Evolutionary conservation across 164 flowering plant species (phyloP), one percentile per base, ranked within the genome.

Genomic region (Amborella trichopoda): DNA sequence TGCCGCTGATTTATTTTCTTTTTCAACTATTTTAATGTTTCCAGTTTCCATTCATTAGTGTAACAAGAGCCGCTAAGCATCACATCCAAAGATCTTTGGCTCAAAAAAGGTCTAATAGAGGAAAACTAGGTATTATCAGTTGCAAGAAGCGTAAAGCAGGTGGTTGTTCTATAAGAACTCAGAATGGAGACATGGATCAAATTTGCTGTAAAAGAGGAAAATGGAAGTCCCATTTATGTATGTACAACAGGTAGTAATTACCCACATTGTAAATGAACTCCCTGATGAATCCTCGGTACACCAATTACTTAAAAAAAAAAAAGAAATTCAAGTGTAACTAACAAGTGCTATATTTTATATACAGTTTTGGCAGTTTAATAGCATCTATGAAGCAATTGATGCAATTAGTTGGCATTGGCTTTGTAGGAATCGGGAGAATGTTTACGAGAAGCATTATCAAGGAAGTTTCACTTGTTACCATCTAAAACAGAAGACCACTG

Each of bases 201-300:
- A 53, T 87, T 23, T 87, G 96, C 63, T 87, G 96, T 94, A 67
- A 60, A 48, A 59, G 61, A 44, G 61, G 46, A 40, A 60, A 68
- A 56, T n/a, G 46, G 37, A 49, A 23, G 23, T 47, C 51, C 26
- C 77, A 75, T 26, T 61, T 75, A 47, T 87, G 96, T 68, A 50
- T 77, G 23, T 44, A 61, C 70, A 78, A 71, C 61, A 63, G 65
- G 54, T 62, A 47, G 36, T 51, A 66, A 32, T 62, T 26, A 34
- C 13, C 57, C 44, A 46, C 60, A 28, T 54, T 44, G 95, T 82
- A 80, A 28, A 43, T 6, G 44, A 21, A 8, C 14, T 30, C 14
- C 1, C 34, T 30, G 11, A 0, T 9, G 9, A 30, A 8, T 9
- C 9, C 14, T 9, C 14, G 11, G 14, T 8, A 8, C 14, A 14